A percentile compares a stretch with the other conserved stretches of the same genome.
Evolutionary conservation across 495 filamentous ascomycete genomes (phyloP).

Genomic region (Hypoxylon cercidicola): DNA sequence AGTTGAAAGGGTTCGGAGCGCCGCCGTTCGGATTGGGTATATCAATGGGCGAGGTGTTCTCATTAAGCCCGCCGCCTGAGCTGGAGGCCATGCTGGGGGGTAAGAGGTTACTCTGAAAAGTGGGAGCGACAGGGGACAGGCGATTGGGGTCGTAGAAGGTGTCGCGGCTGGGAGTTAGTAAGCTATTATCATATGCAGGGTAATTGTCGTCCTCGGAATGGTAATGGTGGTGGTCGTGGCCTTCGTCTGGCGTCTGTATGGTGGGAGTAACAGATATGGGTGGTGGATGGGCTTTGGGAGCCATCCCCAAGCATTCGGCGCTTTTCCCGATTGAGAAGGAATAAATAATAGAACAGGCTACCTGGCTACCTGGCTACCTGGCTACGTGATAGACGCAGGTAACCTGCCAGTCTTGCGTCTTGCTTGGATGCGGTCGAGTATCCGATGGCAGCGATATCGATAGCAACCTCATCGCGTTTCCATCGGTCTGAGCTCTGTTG

Average conservation of each 20-base stretch:
- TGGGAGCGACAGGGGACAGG: conserved; percentile 70
- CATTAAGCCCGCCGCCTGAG: conserved; percentile 40
- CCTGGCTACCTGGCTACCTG: too few species aligned
- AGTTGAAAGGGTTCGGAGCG: conserved; percentile 83
- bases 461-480: conserved; percentile 33
- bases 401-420: conserved; percentile 32
- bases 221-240: conserved; percentile 29
- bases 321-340: conserved; percentile 41
- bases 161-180: conserved; percentile 34
- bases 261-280: conserved; percentile 45
- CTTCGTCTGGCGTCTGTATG: conserved; percentile 43
- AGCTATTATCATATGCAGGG: conserved; percentile 24
- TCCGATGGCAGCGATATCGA: conserved; percentile 3
- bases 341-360: conserved; percentile 28
- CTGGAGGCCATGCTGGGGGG: conserved; percentile 50
- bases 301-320: conserved; percentile 35
- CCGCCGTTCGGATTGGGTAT: conserved; percentile 42
- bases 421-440: conserved; percentile 20
- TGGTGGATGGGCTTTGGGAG: conserved; percentile 34
- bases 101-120: conserved; percentile 55
- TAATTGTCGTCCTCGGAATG: conserved; percentile 31
- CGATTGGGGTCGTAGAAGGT: conserved; percentile 66
- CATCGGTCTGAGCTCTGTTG: conserved; percentile 7
- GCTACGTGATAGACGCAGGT: conserved; percentile 34
- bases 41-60: conserved; percentile 38